Evolutionary conservation across 495 filamentous ascomycete species (phyloP).

Genomic region (Aspergillus indologenus): DNA sequence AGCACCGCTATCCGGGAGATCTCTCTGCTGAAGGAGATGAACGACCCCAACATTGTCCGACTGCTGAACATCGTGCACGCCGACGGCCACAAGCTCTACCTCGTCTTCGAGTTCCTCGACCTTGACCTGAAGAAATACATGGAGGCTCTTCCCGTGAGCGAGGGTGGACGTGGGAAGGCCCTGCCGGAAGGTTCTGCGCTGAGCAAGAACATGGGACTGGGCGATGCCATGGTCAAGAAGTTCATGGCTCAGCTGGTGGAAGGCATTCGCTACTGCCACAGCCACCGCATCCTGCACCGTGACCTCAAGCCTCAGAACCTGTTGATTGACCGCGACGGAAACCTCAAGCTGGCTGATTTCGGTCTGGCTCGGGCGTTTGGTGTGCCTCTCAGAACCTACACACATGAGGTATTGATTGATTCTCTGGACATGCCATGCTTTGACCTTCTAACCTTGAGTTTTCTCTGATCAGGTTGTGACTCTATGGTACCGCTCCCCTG

Average conservation of each 20-base stretch:
- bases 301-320: constrained; percentile 98
- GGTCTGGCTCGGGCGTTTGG: constrained; percentile 94
- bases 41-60: constrained; percentile 89
- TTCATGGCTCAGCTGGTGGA: constrained; percentile 94
- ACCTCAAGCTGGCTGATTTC: constrained; percentile 97
- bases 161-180: constrained; percentile 85
- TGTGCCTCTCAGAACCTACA: constrained; percentile 94
- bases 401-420: constrained; percentile 67
- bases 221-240: constrained; percentile 89
- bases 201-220: constrained; percentile 74
- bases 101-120: constrained; percentile 93
- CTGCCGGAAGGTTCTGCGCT: constrained; percentile 73
- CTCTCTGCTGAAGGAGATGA: constrained; percentile 94
- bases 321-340: constrained; percentile 90
- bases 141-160: constrained; percentile 88
- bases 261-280: constrained; percentile 93
- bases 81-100: constrained; percentile 93
- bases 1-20: constrained; percentile 97
- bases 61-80: constrained; percentile 95
- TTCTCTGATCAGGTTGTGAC: constrained; percentile 70
- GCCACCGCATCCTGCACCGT: constrained; percentile 89
- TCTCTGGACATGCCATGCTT: not conserved
- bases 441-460: not conserved
- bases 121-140: constrained; percentile 97
- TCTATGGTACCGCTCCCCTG: constrained; percentile 96